Conservation (phyloP, 2,329 filamentous ascomycete genomes). For the Chaetomium strumarium region DNA sequence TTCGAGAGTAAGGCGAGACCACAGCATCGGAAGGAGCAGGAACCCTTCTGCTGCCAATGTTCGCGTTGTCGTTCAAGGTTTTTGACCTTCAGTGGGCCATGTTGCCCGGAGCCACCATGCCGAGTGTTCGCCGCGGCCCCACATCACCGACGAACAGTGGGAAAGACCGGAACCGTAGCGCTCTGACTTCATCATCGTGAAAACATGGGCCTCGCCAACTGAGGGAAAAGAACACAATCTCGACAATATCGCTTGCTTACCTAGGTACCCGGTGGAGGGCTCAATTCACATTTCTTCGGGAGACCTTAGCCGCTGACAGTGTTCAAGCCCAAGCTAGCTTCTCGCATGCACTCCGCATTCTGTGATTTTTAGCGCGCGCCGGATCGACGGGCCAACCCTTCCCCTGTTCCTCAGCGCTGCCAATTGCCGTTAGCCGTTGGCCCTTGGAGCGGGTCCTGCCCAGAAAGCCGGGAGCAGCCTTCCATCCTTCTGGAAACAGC, state of each 20-base stretch:
- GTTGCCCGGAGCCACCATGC: slow-evolving; percentile 1
- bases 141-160: not conserved
- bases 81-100: not conserved
- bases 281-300: too few species aligned
- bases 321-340: not conserved
- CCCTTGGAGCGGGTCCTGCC: not conserved
- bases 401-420: not conserved
- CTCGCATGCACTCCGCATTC: not conserved
- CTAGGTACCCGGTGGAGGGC: too few species aligned
- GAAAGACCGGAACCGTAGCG: not conserved
- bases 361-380: too few species aligned
- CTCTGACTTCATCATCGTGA: not conserved
- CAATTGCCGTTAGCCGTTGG: not conserved
- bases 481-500: not conserved
- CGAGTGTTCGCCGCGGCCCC: slow-evolving; percentile 4
- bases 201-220: too few species aligned
- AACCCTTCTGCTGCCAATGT: not conserved
- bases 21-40: not conserved
- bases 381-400: not conserved
- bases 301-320: not conserved
- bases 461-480: not conserved
- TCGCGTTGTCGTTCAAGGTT: too few species aligned
- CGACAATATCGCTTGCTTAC: too few species aligned
- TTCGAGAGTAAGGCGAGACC: too few species aligned
- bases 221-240: too few species aligned